Percentiles rank a stretch among this genome's conserved stretches.
Conservation (phyloP, 2,329 filamentous ascomycete genomes). For the Ophiostoma tasmaniense region DNA sequence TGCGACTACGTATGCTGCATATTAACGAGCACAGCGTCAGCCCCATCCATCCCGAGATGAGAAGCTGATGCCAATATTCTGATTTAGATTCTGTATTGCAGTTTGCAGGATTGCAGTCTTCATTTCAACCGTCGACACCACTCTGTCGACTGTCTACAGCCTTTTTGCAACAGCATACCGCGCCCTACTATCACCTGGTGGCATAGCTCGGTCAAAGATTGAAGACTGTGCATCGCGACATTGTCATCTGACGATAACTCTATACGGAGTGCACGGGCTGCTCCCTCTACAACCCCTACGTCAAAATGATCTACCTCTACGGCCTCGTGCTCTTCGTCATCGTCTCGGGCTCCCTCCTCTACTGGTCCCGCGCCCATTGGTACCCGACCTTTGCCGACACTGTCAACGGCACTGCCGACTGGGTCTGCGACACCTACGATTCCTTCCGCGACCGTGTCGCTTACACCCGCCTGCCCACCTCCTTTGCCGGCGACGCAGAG, state of each 20-base stretch:
- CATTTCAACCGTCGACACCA: neutral
- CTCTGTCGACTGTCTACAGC: neutral
- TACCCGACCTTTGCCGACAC: slow-evolving; percentile 48
- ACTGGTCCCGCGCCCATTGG: slow-evolving; percentile 75
- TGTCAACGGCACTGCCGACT: slow-evolving; percentile 35
- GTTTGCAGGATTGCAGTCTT: neutral
- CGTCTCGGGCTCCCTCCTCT: slow-evolving; percentile 64
- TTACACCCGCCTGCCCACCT: slow-evolving; percentile 71
- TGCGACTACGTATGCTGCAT: slow-evolving; percentile 6
- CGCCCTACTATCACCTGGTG: too few species aligned
- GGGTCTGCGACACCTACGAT: slow-evolving; percentile 31
- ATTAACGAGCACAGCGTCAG: slow-evolving; percentile 1
- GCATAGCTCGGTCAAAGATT: neutral
- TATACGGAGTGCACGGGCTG: too few species aligned
- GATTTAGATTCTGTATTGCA: too few species aligned
- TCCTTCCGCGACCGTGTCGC: slow-evolving; percentile 36
- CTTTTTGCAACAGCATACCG: too few species aligned
- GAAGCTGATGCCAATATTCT: neutral
- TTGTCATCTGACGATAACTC: neutral
- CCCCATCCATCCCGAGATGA: neutral
- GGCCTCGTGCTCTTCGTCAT: slow-evolving; percentile 64
- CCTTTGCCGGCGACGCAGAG: slow-evolving; percentile 79
- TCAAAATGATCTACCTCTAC: slow-evolving; percentile 79
- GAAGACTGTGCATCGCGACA: neutral
- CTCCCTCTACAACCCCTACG: neutral